Evolutionary conservation across 768 basidiomycete species (phyloP).

Genomic region (Hygrocybe coccinea): DNA sequence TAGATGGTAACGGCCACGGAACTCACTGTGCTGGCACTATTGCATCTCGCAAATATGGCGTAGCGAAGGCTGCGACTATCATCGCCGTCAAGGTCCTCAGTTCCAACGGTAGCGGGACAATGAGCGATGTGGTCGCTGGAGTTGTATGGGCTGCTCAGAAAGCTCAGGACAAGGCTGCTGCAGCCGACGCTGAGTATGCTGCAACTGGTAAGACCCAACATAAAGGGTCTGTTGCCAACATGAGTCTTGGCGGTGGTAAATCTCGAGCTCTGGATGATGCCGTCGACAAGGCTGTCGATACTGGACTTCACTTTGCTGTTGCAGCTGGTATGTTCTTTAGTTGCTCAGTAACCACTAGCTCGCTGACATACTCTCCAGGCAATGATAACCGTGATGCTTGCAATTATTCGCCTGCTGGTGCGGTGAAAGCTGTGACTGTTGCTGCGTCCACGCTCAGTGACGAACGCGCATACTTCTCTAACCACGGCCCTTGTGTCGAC

Average conservation of each 20-base stretch:
- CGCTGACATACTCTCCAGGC: constrained; percentile 30
- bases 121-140: constrained; percentile 90
- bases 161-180: constrained; percentile 51
- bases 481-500: constrained; percentile 86
- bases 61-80: constrained; percentile 89
- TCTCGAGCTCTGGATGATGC: constrained; percentile 76
- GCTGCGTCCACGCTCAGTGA: constrained; percentile 83
- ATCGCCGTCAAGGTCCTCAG: constrained; percentile 92
- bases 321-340: constrained; percentile 74
- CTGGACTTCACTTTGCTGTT: constrained; percentile 92
- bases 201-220: constrained; percentile 75
- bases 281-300: constrained; percentile 78
- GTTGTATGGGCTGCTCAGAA: constrained; percentile 69
- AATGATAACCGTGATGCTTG: constrained; percentile 89
- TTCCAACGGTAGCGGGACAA: constrained; percentile 89
- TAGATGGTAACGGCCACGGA: constrained; percentile 94
- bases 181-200: constrained; percentile 59
- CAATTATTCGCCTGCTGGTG: constrained; percentile 85
- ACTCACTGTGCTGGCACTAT: constrained; percentile 95
- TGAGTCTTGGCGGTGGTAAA: constrained; percentile 97
- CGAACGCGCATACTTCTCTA: constrained; percentile 88
- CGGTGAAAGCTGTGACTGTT: constrained; percentile 89
- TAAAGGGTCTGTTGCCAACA: constrained; percentile 95
- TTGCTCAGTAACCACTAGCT: neutral
- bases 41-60: constrained; percentile 88